These are phyloP conservation scores for Fusarium longipes DNA, from an alignment of 2,329 filamentous ascomycete genomes.

Conservation along the genomic window DNA sequence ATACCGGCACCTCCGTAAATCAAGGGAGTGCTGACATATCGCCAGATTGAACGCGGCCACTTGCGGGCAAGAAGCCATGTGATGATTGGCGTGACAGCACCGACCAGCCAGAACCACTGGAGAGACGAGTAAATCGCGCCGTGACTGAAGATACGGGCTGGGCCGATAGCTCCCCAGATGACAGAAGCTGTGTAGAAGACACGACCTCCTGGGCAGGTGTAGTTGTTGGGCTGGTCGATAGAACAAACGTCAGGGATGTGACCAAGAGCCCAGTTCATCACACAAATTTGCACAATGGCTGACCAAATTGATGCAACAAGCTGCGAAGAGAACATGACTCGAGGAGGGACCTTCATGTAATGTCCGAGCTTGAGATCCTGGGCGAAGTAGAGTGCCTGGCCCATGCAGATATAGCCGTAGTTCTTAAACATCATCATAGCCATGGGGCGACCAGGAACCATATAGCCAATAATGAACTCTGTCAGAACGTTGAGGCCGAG, in stretches of 20 bases:
- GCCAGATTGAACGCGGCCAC: constrained; percentile 70
- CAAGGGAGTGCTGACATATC: constrained; percentile 75
- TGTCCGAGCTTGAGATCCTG: constrained; percentile 76
- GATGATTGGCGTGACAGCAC: constrained; percentile 70
- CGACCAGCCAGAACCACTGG: constrained; percentile 78
- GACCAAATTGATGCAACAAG: constrained; percentile 70
- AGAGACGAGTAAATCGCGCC: constrained; percentile 71
- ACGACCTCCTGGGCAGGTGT: constrained; percentile 65
- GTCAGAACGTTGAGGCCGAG: constrained; percentile 77
- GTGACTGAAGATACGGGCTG: constrained; percentile 73
- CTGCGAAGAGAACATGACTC: constrained; percentile 71
- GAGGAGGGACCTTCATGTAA: constrained; percentile 74
- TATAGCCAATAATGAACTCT: constrained; percentile 79
- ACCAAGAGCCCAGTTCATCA: constrained; percentile 74
- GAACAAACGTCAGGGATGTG: constrained; percentile 72
- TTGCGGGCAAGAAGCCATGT: constrained; percentile 71
- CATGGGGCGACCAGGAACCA: constrained; percentile 75
- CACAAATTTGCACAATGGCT: constrained; percentile 70
- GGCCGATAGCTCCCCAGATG: constrained; percentile 80
- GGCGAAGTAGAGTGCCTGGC: constrained; percentile 71
- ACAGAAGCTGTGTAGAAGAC: constrained; percentile 76
- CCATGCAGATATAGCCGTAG: constrained; percentile 76
- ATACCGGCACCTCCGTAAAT: constrained; percentile 73
- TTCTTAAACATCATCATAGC: constrained; percentile 85
- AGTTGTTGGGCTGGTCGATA: constrained; percentile 63